These are phyloP conservation scores for Lactarius indigo DNA, from an alignment of 768 basidiomycete species.

Conservation along the genomic window DNA sequence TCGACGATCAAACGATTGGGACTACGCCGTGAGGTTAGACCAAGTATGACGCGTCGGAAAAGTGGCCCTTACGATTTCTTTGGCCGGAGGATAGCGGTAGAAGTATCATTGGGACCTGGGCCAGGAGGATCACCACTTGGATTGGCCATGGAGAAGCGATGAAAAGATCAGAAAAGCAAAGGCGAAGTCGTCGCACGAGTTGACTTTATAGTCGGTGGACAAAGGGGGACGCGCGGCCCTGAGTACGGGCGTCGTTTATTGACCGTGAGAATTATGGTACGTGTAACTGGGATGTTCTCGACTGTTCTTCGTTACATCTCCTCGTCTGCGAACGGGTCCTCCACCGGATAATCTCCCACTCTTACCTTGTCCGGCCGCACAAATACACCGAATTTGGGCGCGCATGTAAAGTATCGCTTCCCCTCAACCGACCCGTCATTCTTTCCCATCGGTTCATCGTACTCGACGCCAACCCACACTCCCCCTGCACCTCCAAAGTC, in stretches of 20 bases:
- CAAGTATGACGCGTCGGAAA: constrained; percentile 23
- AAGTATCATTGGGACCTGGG: constrained; percentile 84
- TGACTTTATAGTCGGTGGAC: constrained; percentile 16
- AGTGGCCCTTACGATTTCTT: constrained; percentile 85
- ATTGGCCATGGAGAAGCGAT: constrained; percentile 53
- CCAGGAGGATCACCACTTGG: constrained; percentile 80
- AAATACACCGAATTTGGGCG: constrained; percentile 76
- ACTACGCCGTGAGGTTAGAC: constrained; percentile 40
- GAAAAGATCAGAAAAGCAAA: constrained; percentile 1
- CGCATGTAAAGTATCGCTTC: constrained; percentile 79
- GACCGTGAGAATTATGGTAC: constrained; percentile 18
- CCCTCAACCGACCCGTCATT: constrained; percentile 93
- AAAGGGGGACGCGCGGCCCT: constrained; percentile 25
- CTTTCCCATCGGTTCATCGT: constrained; percentile 94
- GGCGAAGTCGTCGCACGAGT: not conserved
- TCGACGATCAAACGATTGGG: constrained; percentile 98
- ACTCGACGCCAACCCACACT: constrained; percentile 88
- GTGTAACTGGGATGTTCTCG: constrained; percentile 14
- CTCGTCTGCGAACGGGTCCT: constrained; percentile 74
- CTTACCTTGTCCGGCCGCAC: constrained; percentile 78
- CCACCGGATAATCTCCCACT: constrained; percentile 83
- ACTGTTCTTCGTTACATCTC: constrained; percentile 51
- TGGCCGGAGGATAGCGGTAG: constrained; percentile 91
- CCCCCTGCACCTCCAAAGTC: constrained; percentile 63
- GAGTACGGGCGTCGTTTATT: not conserved